These are phyloP conservation scores for Solanum sejunctum DNA, from an alignment of 257 asterid genomes.

Conservation along the genomic window DNA sequence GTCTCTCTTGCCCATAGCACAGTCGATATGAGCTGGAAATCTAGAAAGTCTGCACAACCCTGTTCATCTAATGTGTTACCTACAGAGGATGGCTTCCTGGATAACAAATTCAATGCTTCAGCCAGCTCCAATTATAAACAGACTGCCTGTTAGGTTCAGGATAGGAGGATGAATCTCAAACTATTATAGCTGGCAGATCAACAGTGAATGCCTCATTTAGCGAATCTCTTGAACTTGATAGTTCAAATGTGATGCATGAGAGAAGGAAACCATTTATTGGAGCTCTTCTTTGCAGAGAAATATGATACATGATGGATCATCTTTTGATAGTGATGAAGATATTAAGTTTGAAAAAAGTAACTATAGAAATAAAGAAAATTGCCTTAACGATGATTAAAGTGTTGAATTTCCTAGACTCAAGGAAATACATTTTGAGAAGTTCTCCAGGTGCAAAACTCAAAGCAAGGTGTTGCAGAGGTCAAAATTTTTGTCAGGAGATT, in stretches of 20 bases:
- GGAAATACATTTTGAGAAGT: conserved; percentile 18
- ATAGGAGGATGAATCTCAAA: not conserved
- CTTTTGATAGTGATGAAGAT: no score
- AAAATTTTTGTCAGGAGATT: conserved; percentile 14
- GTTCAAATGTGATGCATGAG: conserved; percentile 1
- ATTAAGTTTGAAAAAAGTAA: conserved; percentile 8
- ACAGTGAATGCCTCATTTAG: conserved; percentile 1
- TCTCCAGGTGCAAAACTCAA: conserved; percentile 22
- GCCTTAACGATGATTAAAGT: conserved; percentile 20
- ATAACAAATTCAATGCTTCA: no score
- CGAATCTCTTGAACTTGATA: not conserved
- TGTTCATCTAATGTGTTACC: conserved; percentile 27
- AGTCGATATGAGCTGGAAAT: no score
- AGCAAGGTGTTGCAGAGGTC: conserved; percentile 15
- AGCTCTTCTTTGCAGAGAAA: conserved; percentile 14
- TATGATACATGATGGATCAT: no score
- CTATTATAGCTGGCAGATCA: conserved; percentile 15
- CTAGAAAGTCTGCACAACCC: not conserved
- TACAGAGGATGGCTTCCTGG: conserved; percentile 1
- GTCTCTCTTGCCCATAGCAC: no score
- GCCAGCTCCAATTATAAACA: no score
- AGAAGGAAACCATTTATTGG: conserved; percentile 6
- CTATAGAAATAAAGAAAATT: conserved; percentile 8
- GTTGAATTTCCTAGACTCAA: conserved; percentile 4
- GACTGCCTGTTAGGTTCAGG: no score